These are phyloP conservation scores for Puccinia brachypodii DNA, from an alignment of 1,284 basidiomycete species.

Conservation along the genomic window DNA sequence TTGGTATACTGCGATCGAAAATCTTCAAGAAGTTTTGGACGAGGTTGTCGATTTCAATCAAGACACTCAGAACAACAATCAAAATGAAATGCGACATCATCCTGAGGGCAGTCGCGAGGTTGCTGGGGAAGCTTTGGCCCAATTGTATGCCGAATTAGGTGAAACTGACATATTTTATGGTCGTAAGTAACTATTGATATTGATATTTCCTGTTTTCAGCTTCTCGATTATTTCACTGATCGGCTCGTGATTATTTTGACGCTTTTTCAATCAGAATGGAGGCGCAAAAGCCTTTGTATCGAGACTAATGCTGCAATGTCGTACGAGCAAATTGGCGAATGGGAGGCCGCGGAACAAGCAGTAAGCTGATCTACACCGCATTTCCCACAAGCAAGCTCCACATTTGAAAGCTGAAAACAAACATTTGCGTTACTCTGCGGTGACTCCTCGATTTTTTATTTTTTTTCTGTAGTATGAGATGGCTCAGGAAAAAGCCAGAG, in stretches of 20 bases:
- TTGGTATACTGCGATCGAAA: conserved; percentile 86
- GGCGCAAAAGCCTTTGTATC: conserved; percentile 77
- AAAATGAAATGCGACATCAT: background rate
- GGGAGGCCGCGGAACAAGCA: conserved; percentile 83
- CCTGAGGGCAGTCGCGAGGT: conserved; percentile 79
- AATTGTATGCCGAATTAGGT: conserved; percentile 89
- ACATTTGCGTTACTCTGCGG: background rate
- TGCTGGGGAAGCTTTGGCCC: conserved; percentile 85
- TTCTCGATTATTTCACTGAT: background rate
- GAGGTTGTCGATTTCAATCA: conserved; percentile 60
- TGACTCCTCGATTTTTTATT: background rate
- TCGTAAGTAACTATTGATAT: conserved; percentile 50
- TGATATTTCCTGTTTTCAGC: background rate
- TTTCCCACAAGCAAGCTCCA: no score
- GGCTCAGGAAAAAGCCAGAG: conserved; percentile 82
- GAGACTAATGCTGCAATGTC: conserved; percentile 92
- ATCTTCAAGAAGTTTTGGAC: conserved; percentile 65
- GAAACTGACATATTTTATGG: conserved; percentile 99
- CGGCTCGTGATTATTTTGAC: background rate
- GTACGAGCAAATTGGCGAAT: conserved; percentile 96
- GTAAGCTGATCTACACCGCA: conserved; percentile 26
- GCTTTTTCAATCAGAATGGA: conserved; percentile 66
- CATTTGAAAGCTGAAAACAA: background rate
- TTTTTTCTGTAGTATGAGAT: conserved; percentile 67
- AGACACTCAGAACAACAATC: conserved; percentile 5